Base-by-base conservation (phyloP, 2,329 filamentous ascomycete genomes). In the Nigrograna mackinnonii region DNA sequence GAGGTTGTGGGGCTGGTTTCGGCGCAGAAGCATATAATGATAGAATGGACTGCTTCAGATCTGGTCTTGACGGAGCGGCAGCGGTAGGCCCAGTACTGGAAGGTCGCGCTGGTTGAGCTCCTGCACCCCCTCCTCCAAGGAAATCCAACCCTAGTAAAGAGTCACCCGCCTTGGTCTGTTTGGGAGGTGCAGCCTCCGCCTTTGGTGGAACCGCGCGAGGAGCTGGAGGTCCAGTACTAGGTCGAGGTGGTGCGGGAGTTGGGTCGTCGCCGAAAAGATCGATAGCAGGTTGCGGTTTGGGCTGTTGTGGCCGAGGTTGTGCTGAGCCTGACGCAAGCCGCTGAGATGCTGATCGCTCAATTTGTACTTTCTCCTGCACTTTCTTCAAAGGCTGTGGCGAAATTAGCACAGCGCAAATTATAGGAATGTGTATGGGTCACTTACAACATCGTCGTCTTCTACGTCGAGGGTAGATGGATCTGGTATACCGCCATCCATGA, bases 401-500 rank as follows among this genome's bases (percentile, higher is more conserved):
- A 19, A 18, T 22, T 16, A 1, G 17, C 9, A 16, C 6, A 3
- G 9, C 4, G n/a, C 17, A 37, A 14, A 17, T 4, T 5, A 13
- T 20, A 5, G 34, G 9, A 49, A 80, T 64, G 4, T 12, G n/a
- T n/a, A 9, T 9, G 24, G 9, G 79, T 78, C 13, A 86, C 84
- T 60, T 60, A 82, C 79, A 63, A 84, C 74, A 67, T 97, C 91
- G 60, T 96, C 92, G 40, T 84, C 91, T 13, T 90, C 88, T 12
- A 76, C 83, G 65, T 95, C 90, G 38, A 99, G 73, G 2, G 87
- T 89, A 3, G 89, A 80, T n/a, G 95, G 94, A 66, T 97, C 91
- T 4, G 95, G 95, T 65, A 95, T 92, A 4, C 84, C 85, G 2
- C 94, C 94, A 47, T 99, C 94, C 91, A 97, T 97, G n/a, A 91